A percentile compares a stretch with the other conserved stretches of the same genome.
phyloP scores from a whole-genome alignment of 768 basidiomycete species.

The Lactarius evosmus region DNA sequence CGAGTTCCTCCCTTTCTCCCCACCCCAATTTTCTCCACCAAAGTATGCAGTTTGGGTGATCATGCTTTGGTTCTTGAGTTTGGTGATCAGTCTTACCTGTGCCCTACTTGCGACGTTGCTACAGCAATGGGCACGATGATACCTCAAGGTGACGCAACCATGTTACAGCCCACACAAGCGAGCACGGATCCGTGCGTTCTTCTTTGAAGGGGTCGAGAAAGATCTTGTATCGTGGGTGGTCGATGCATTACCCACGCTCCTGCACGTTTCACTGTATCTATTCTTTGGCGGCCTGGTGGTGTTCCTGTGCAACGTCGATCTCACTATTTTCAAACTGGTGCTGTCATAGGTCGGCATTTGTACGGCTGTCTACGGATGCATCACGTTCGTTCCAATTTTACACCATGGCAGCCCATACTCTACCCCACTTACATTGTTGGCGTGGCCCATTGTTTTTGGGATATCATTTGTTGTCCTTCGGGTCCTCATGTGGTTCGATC shows the following conservation, averaged over 20 bases:
- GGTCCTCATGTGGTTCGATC: no score
- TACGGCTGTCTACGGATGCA: background rate
- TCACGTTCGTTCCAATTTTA: no score
- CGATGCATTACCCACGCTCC: constrained; percentile 8
- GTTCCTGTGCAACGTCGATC: constrained; percentile 5
- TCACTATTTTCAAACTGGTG: background rate
- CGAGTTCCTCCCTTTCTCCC: background rate
- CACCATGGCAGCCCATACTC: no score
- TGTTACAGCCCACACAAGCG: background rate
- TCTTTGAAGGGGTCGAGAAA: background rate
- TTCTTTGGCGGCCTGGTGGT: constrained; percentile 11
- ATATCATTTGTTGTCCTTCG: background rate
- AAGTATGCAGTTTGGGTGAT: background rate
- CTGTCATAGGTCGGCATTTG: background rate
- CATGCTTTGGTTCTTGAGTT: constrained; percentile 4
- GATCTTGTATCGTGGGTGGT: background rate
- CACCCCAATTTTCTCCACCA: background rate
- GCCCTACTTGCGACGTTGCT: background rate
- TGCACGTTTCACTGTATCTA: constrained; percentile 13
- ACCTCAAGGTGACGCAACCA: background rate
- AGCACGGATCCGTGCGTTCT: constrained; percentile 6
- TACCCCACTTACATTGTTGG: background rate
- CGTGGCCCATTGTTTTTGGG: background rate
- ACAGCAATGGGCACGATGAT: background rate
- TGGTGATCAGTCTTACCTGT: background rate